phyloP scores from a whole-genome alignment of 2,329 filamentous ascomycete species.

The Juglanconis sp. region DNA sequence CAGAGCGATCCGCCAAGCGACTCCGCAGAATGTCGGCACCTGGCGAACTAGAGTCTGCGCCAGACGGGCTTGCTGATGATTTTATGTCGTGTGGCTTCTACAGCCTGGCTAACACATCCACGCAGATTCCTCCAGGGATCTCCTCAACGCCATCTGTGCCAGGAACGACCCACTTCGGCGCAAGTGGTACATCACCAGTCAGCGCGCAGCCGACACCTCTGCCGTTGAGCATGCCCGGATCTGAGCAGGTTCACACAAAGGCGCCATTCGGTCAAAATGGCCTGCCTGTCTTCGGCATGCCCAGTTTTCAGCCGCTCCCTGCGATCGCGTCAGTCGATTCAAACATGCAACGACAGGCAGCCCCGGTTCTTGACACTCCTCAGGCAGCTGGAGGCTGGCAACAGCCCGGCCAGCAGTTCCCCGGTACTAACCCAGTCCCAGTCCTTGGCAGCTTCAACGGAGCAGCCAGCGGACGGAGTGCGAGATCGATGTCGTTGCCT shows the following conservation, averaged over 20 bases:
- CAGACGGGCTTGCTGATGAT: too few relatives aligned
- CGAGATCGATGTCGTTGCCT: neutral
- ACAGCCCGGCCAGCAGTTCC: neutral
- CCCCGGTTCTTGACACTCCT: neutral
- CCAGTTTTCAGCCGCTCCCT: neutral
- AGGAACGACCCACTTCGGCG: neutral
- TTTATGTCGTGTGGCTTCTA: neutral
- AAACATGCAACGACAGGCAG: too few relatives aligned
- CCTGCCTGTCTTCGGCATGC: neutral
- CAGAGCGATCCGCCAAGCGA: neutral
- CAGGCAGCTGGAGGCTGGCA: neutral
- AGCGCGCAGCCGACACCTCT: neutral
- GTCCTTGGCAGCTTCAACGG: neutral
- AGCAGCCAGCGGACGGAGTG: neutral
- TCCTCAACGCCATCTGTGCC: neutral
- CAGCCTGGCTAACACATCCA: neutral
- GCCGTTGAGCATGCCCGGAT: neutral
- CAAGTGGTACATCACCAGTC: neutral
- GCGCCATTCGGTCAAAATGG: neutral
- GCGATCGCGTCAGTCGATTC: too few relatives aligned
- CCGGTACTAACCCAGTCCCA: neutral
- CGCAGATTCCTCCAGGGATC: neutral
- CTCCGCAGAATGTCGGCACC: neutral
- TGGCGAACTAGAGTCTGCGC: neutral
- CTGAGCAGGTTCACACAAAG: neutral